Evolutionary conservation across 1,284 basidiomycete species (phyloP), one percentile per base, ranked within the genome.

Genomic region (Thelephora terrestris): DNA sequence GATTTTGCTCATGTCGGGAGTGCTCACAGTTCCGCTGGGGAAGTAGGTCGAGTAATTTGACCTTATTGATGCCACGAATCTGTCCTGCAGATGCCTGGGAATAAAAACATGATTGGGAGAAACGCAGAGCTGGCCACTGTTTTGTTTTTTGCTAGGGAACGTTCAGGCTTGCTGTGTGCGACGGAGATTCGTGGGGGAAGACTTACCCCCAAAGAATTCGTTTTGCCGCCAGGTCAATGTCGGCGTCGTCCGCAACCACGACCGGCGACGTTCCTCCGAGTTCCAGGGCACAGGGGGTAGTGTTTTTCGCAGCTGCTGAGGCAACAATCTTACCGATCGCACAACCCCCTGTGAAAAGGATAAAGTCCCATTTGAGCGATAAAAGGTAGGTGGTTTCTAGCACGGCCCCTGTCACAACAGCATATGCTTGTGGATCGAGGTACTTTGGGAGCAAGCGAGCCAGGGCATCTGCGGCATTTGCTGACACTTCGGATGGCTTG

Each of bases 261-360:
- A 73, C 76, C 6, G 82, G 79, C 48, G 73, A 78, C 65, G 85
- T 85, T 42, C 83, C 83, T 25, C 82, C 81, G 18, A 85, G 71
- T 63, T 79, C 82, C 36, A 85, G 73, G 1, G 79, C 75, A 37
- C 74, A 64, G 2, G 82, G 79, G 5, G 81, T 82, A 29, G 84
- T 70, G 52, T 77, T 70, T 59, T 77, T 75, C 14, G 79, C 81
- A 0, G 81, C 82, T 2, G 81, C 81, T 7, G 65, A 64, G 6
- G 80, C 74, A 35, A 85, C 62, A 55, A 85, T 75, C 45, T 75
- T 71, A 17, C 76, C 83, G 12, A 85, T 73, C n/a, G 61, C 61
- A 21, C 58, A 66, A 51, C 71, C 73, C 7, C 78, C 78, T 0
- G 73, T 74, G 60, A 74, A 77, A 53, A 68, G 66, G 51, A 75